Conservation (phyloP, 1,284 basidiomycete genomes). For the Schizophyllum commune region DNA sequence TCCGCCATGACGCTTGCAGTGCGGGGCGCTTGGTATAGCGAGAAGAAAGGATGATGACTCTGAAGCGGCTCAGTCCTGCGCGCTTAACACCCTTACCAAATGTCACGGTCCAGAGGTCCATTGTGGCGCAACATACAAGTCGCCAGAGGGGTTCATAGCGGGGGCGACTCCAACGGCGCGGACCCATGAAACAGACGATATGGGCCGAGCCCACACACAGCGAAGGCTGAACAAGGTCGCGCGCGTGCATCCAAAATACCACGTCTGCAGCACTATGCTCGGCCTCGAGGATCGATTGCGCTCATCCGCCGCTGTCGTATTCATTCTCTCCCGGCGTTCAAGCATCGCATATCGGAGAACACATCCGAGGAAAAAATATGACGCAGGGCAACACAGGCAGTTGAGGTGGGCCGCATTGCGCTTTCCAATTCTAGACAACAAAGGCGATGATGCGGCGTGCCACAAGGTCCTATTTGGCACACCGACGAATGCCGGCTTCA, state of each 20-base stretch:
- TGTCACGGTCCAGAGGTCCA: background rate
- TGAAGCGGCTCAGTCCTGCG: background rate
- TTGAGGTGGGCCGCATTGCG: no score
- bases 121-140: background rate
- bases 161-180: background rate
- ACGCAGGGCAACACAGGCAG: no score
- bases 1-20: background rate
- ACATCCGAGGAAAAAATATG: no score
- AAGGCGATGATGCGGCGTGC: no score
- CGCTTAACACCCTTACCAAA: background rate
- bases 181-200: background rate
- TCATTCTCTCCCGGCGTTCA: no score
- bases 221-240: background rate
- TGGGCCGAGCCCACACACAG: background rate
- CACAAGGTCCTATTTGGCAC: no score
- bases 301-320: no score
- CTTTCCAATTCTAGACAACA: no score
- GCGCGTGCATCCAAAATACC: background rate
- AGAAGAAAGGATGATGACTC: background rate
- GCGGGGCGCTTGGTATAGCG: background rate
- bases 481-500: no score
- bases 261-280: background rate
- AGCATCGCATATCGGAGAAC: no score
- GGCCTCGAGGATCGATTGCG: no score
- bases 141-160: background rate